A percentile compares a stretch with the other conserved stretches of the same genome.
phyloP scores from a whole-genome alignment of 805 yeast genomes.

The Candida loeiensis region DNA sequence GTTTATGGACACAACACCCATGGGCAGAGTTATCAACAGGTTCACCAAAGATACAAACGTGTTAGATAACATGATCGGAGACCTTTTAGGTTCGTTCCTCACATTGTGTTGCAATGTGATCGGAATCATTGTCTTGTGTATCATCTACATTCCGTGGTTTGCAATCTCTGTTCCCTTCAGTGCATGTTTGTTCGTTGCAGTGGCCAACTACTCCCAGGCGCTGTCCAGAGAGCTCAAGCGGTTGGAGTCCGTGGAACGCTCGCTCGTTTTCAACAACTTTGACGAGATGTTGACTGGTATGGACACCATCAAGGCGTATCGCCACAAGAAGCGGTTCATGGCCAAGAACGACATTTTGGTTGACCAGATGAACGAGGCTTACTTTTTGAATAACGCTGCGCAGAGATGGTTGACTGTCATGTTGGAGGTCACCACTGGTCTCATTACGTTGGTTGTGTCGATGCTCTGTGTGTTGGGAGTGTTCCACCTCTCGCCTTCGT shows the following conservation, averaged over 20 bases:
- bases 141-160: constrained; percentile 72
- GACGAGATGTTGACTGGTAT: constrained; percentile 68
- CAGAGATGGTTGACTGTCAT: constrained; percentile 73
- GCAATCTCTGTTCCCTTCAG: constrained; percentile 63
- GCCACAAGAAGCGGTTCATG: constrained; percentile 45
- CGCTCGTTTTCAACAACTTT: constrained; percentile 67
- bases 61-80: constrained; percentile 73
- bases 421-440: constrained; percentile 52
- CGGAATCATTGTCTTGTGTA: constrained; percentile 63
- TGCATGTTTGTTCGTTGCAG: constrained; percentile 36
- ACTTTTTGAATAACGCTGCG: constrained; percentile 56
- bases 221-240: constrained; percentile 75
- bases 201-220: constrained; percentile 60
- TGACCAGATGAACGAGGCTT: constrained; percentile 66
- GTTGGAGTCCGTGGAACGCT: constrained; percentile 67
- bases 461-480: constrained; percentile 59
- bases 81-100: constrained; percentile 59
- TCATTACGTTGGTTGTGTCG: constrained; percentile 50
- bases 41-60: constrained; percentile 87
- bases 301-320: constrained; percentile 60
- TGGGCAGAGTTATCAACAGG: constrained; percentile 81
- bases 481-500: constrained; percentile 56
- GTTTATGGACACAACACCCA: constrained; percentile 83
- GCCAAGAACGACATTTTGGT: constrained; percentile 43
- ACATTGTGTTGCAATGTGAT: constrained; percentile 50